Base-by-base conservation (phyloP, 805 yeast species). In the Candida nanaspora region DNA sequence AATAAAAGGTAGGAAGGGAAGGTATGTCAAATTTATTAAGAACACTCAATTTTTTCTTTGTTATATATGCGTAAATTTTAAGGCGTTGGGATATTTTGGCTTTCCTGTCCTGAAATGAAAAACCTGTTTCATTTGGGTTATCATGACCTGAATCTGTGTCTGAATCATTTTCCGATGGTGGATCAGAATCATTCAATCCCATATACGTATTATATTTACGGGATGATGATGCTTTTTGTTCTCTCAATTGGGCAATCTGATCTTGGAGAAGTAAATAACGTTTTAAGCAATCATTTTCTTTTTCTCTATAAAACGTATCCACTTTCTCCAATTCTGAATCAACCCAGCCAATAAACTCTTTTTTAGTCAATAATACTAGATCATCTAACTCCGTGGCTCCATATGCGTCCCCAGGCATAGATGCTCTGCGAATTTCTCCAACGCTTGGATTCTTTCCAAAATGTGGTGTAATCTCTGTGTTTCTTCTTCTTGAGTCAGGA, bases 271-370 rank as follows among this genome's bases (percentile, higher is more conserved):
- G 52, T 11, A 78, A 57, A 48, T 72, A 81, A 42, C 91, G 65
- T 42, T 74, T 76, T 34, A 76, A 67, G 1, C 75, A 77, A 20
- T 75, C 82, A 23, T 68, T 65, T 50, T 85, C 94, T 47, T 71
- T 76, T 25, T 70, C 76, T 34, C 56, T 65, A 56, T 73, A 86
- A 52, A 86, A 86, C 0, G 27, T 37, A 30, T 83, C 78, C 8
- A 86, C 80, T 56, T 78, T 82, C 4, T 39, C 46, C 21, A 81
- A 63, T 55, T 86, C 82, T 0, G 49, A 40, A 41, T 83, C 82
- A 5, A 86, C 68, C 94, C 95, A 86, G 2, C 50, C 55, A n/a
- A 70, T 46, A 47, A 86, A 87, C 39, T 72, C 73, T 4, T 56
- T 46, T 34, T 66, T 68, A 11, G 67, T 72, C n/a, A 63, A 61